A percentile compares a stretch with the other conserved stretches of the same genome.
Conservation (phyloP, 495 filamentous ascomycete genomes). For the Penicillium pancosmium region DNA sequence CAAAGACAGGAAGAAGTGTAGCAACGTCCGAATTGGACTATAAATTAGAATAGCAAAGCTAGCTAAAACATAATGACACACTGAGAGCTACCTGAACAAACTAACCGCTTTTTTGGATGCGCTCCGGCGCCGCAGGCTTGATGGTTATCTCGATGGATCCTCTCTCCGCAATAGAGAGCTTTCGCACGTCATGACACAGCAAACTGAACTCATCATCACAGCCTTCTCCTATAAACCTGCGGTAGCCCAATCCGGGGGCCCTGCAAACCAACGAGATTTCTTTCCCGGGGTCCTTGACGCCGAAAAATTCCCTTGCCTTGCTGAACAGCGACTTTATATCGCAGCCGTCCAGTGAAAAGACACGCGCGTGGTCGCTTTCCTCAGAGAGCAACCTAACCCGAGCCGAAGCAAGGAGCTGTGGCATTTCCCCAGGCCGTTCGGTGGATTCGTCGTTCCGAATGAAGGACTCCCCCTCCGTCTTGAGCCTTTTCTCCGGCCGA, state of each 20-base stretch:
- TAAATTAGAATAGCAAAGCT: too few species aligned
- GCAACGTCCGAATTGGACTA: too few species aligned
- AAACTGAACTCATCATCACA: conserved; percentile 28
- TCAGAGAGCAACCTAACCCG: background rate
- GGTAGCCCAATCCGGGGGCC: conserved; percentile 17
- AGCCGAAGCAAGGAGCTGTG: background rate
- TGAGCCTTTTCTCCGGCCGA: too few species aligned
- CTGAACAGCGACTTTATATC: conserved; percentile 18
- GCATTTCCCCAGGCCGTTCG: too few species aligned
- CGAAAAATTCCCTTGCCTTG: conserved; percentile 27
- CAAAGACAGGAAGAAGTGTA: too few species aligned
- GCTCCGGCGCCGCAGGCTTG: conserved; percentile 1
- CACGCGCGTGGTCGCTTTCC: background rate
- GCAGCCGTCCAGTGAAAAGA: background rate
- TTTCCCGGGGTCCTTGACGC: background rate
- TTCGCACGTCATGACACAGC: conserved; percentile 21
- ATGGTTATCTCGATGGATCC: conserved; percentile 13
- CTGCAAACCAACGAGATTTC: conserved; percentile 20
- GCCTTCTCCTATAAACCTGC: conserved; percentile 23
- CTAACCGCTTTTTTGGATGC: background rate
- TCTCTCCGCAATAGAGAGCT: background rate
- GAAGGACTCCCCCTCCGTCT: too few species aligned
- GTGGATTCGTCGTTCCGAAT: too few species aligned
- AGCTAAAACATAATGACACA: too few species aligned
- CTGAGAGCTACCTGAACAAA: too few species aligned